Conservation (phyloP, 768 basidiomycete species). For the Obba rivulosa region DNA sequence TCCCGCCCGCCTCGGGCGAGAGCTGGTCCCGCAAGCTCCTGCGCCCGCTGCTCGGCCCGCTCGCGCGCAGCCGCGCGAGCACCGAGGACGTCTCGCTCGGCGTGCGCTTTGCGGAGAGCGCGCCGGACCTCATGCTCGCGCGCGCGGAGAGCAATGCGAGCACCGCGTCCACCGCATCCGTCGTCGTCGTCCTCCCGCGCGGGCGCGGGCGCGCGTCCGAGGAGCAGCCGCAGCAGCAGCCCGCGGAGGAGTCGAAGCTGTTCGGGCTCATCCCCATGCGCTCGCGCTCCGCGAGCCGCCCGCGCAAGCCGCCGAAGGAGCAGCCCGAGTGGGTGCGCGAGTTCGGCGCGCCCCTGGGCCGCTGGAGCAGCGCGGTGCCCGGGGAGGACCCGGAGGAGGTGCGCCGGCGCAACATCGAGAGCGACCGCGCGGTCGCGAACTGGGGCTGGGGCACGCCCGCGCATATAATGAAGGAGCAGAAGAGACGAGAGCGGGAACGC, state of each 20-base stretch:
- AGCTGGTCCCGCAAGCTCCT: conserved; percentile 29
- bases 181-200: not conserved
- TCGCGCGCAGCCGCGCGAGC: not conserved
- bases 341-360: conserved; percentile 17
- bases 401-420: not conserved
- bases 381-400: conserved; percentile 4
- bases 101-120: conserved; percentile 4
- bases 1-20: conserved; percentile 1
- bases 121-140: conserved; percentile 4
- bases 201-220: conserved; percentile 3
- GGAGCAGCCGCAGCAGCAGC: conserved; percentile 13
- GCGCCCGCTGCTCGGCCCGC: conserved; percentile 23
- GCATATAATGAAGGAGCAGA: not conserved
- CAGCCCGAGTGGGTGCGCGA: conserved; percentile 9
- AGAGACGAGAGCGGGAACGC: not conserved
- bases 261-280: not conserved
- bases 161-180: conserved; percentile 18
- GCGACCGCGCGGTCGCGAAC: not conserved
- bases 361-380: conserved; percentile 10
- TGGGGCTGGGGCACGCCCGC: not conserved
- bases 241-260: conserved; percentile 6
- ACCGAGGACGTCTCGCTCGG: conserved; percentile 3
- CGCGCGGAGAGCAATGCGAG: conserved; percentile 5
- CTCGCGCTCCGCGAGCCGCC: conserved; percentile 7
- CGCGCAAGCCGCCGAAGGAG: conserved; percentile 6